Base-by-base conservation (phyloP, 345 rosid genomes). In the Odontarrhena argentea region DNA sequence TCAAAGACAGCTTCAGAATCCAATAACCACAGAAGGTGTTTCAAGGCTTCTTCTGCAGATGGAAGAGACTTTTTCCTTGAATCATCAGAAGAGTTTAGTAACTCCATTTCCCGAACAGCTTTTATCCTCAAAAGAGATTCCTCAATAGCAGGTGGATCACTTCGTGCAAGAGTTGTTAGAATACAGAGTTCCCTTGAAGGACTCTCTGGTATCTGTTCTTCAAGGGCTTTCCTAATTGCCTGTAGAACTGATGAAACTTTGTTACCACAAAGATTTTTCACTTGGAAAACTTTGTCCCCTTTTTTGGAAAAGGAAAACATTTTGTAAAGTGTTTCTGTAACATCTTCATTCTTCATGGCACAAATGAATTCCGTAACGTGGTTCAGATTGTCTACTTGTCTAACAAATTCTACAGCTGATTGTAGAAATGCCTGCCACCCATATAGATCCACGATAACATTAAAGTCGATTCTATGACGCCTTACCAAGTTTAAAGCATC, bases 101-200 rank as follows among this genome's bases (percentile, higher is more conserved):
- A 80, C 75, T 94, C 99, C 86, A 79, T 77, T 71, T 88, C 97
- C 68, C 97, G 97, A 63, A 88, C 86, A 68, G 63, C 74, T 81
- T 88, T 94, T 75, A 94, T 76, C 83, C 99, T 88, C 84, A 81
- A 69, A 62, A 94, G 81, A 76, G 96, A 91, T 72, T 84, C 93
- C 77, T 85, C 88, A 42, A 94, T 85, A 36, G 89, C 88, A 61
- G 99, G 97, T 58, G 96, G 99, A 41, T 91, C 88, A 74, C 89
- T 87, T 46, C 91, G 87, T 47, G 99, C 99, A 43, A 91, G 79
- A 51, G 99, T 91, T 28, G 99, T 91, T 78, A 94, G 63, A 81
- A 91, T 87, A 82, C 97, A 94, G 64, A 91, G 93, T 77, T 91
- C 99, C 81, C 96, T 84, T 42, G 87, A 82, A 37, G 99, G 88